Percentiles rank a stretch among this genome's conserved stretches.
phyloP scores from a whole-genome alignment of 129 eudicot genomes.

The Flaveria robusta region DNA sequence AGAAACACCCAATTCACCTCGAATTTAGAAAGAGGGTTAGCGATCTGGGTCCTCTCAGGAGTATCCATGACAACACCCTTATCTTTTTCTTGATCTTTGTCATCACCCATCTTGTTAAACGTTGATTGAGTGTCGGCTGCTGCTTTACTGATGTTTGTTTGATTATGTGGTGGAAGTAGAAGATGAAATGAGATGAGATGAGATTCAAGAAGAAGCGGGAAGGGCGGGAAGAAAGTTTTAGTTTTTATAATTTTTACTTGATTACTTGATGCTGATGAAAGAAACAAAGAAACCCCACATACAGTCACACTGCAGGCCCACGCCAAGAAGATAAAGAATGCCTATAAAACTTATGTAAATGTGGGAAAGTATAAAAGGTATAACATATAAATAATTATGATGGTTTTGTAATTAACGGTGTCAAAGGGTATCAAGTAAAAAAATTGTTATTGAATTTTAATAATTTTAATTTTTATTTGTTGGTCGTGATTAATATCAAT shows the following conservation, averaged over 20 bases:
- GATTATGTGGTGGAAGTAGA: constrained; percentile 17
- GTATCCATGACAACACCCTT: constrained; percentile 50
- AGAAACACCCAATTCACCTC: constrained; percentile 37
- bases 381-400: constrained; percentile 36
- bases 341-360: constrained; percentile 15
- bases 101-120: constrained; percentile 27
- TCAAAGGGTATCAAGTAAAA: too few relatives aligned
- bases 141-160: too few relatives aligned
- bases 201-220: constrained; percentile 79
- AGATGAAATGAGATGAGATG: constrained; percentile 40
- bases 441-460: too few relatives aligned
- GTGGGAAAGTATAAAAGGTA: constrained; percentile 36
- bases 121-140: constrained; percentile 27
- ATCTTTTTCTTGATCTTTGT: constrained; percentile 37
- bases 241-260: constrained; percentile 42
- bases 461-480: too few relatives aligned
- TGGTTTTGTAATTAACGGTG: constrained; percentile 31
- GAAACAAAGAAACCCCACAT: constrained; percentile 44
- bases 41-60: constrained; percentile 46
- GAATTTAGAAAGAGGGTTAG: constrained; percentile 40
- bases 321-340: constrained; percentile 22
- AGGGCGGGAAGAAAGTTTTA: constrained; percentile 47
- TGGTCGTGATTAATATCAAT: too few relatives aligned
- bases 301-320: constrained; percentile 25
- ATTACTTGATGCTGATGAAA: constrained; percentile 37